Percentiles rank a stretch among this genome's conserved stretches.
phyloP scores from a whole-genome alignment of 2,329 filamentous ascomycete genomes.

The Penicillium oxalicum region DNA sequence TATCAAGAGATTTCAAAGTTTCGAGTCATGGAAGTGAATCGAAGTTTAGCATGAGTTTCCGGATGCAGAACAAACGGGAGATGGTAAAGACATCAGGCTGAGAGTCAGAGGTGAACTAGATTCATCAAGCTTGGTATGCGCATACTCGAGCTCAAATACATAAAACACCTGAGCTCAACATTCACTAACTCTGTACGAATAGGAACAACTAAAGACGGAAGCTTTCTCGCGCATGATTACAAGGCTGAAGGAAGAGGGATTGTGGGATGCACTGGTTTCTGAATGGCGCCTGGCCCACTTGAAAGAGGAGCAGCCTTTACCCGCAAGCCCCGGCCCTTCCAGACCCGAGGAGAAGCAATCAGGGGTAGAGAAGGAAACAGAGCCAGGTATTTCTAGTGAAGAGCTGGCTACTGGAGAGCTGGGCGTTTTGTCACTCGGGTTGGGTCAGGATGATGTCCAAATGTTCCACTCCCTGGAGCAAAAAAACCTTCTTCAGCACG shows the following conservation, averaged over 20 bases:
- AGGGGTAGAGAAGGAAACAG: not conserved
- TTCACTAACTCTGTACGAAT: not conserved
- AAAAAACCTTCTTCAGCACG: not conserved
- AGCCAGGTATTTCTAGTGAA: not conserved
- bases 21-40: not conserved
- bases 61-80: not conserved
- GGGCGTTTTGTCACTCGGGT: not conserved
- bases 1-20: not conserved
- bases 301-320: not conserved
- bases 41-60: not conserved
- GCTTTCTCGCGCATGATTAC: not conserved
- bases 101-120: not conserved
- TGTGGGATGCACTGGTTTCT: not conserved
- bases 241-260: not conserved
- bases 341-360: not conserved
- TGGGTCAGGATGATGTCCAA: not conserved
- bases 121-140: not conserved
- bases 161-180: too few relatives aligned
- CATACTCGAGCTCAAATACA: not conserved
- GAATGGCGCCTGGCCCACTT: not conserved
- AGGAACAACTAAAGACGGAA: not conserved
- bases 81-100: not conserved
- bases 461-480: not conserved
- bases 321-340: not conserved
- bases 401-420: not conserved